phyloP scores from a whole-genome alignment of 2,329 filamentous ascomycete species.

The Blumeria graminis region DNA sequence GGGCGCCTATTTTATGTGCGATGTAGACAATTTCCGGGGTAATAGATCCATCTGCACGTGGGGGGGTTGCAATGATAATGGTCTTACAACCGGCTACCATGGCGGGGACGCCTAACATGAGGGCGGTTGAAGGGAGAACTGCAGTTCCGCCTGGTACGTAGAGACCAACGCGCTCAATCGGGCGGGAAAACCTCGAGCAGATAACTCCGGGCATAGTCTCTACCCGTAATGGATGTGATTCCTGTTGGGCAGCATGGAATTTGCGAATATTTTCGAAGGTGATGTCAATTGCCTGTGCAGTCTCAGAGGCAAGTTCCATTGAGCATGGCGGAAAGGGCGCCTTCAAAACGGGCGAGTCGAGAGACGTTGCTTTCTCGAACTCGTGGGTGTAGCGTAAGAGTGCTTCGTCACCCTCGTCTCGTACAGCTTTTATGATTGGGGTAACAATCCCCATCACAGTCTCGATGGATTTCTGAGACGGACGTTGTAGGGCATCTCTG shows the following conservation, averaged over 20 bases:
- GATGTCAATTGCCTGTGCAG: constrained; percentile 73
- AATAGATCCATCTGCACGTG: constrained; percentile 66
- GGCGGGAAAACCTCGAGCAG: constrained; percentile 75
- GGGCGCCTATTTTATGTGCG: constrained; percentile 86
- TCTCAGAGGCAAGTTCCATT: constrained; percentile 68
- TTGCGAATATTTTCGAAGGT: constrained; percentile 86
- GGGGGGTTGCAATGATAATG: constrained; percentile 82
- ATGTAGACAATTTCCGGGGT: constrained; percentile 96
- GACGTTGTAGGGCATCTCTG: constrained; percentile 53
- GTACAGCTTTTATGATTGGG: constrained; percentile 79
- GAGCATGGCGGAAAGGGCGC: constrained; percentile 69
- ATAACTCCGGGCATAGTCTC: constrained; percentile 96
- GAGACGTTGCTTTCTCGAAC: constrained; percentile 83
- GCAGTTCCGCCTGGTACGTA: constrained; percentile 94
- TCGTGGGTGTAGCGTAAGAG: constrained; percentile 89
- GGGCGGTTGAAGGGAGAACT: constrained; percentile 84
- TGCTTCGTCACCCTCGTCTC: constrained; percentile 61
- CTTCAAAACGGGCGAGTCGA: constrained; percentile 70
- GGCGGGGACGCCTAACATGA: constrained; percentile 94
- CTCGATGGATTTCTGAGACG: constrained; percentile 86
- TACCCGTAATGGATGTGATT: constrained; percentile 57
- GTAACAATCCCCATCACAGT: constrained; percentile 74
- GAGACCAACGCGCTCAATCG: constrained; percentile 86
- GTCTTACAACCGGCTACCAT: constrained; percentile 94
- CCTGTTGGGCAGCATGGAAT: constrained; percentile 81